phyloP scores from a whole-genome alignment of 305 asterid species.

The Caryopteris hybrid region DNA sequence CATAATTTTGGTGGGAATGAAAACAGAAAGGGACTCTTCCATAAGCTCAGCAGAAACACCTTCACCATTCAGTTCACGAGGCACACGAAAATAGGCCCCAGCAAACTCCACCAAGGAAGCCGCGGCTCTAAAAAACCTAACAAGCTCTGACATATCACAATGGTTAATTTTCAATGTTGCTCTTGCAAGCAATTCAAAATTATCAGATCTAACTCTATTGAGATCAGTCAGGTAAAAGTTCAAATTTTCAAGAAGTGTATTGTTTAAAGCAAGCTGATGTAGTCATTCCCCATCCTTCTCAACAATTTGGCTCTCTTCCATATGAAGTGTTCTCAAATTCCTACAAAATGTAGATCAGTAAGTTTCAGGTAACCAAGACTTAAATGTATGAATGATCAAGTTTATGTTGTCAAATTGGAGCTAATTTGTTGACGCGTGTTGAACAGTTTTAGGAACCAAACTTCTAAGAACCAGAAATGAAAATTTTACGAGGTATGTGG shows the following conservation, averaged over 20 bases:
- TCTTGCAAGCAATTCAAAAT: constrained; percentile 71
- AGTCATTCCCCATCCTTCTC: constrained; percentile 84
- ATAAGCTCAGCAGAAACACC: constrained; percentile 37
- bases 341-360: no score
- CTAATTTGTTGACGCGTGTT: not conserved
- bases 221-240: constrained; percentile 80
- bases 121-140: no score
- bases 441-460: not conserved
- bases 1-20: constrained; percentile 57
- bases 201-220: constrained; percentile 30
- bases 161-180: constrained; percentile 68
- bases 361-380: no score
- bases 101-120: constrained; percentile 83
- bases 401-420: no score
- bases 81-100: constrained; percentile 63
- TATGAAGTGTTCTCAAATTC: constrained; percentile 48
- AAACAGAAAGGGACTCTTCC: constrained; percentile 37
- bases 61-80: constrained; percentile 42
- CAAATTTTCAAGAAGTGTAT: constrained; percentile 55
- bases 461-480: not conserved
- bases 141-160: constrained; percentile 56
- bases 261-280: constrained; percentile 69
- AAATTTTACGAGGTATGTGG: not conserved
- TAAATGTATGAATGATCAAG: no score
- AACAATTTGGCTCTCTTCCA: constrained; percentile 70